Base-by-base conservation (phyloP, 441 rosid species). In the Populus hybrid region DNA sequence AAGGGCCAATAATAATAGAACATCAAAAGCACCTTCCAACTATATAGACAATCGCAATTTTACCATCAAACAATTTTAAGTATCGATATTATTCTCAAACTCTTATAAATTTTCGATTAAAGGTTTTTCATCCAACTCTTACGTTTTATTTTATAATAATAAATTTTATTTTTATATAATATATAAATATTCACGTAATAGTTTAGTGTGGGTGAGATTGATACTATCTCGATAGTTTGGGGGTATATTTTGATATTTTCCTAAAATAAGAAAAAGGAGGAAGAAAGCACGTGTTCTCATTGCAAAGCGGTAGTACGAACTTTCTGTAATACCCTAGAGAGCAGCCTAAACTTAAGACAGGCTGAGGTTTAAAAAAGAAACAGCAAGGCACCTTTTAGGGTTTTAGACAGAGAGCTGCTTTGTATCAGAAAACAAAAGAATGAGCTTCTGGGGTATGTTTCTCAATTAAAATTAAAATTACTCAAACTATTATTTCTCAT, bases 381-480 rank as follows among this genome's bases (percentile, higher is more conserved):
- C 73, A 64, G 53, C 4, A 35, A 50, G 10, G 18, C 3, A 8
- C 32, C 69, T 3, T 32, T 16, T 82, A 38, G 81, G 82, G 82
- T 77, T 82, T 77, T 77, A 84, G 81, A 72, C 75, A 71, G 16
- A 74, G 36, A 21, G 83, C 77, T 66, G 77, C 66, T 74, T 65
- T 26, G 69, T 26, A 16, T 73, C 42, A 69, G 67, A 73, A 61
- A 32, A 81, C n/a, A 71, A 82, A 73, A 14, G 10, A 57, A 94
- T 94, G 99, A 91, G 90, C 40, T 94, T 94, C 85, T 93, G 95
- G 95, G 99, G 99, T 94, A 38, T 85, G 93, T 79, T 68, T 68
- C 70, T 34, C 34, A 30, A 6, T 32, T 11, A n/a, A 30, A 28
- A 9, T 16, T 7, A 34, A 9, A 28, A 16, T 34, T 68, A 9